Evolutionary conservation across 805 yeast species (phyloP).

Genomic region (Candida boleticola): DNA sequence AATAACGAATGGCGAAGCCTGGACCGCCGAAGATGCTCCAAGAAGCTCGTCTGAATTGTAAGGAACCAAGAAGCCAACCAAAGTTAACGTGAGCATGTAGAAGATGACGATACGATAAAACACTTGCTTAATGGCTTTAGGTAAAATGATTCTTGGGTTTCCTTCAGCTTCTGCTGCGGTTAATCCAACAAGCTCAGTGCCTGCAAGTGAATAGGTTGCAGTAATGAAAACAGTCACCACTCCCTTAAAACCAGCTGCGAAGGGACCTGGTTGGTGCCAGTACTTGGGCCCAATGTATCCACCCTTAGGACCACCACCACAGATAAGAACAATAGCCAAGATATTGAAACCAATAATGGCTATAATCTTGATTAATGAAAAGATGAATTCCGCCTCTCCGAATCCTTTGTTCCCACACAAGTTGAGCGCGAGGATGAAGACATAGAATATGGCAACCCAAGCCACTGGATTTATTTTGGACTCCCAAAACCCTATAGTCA

Average conservation of each 20-base stretch:
- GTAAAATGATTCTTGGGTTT: conserved; percentile 35
- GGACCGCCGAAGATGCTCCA: conserved; percentile 17
- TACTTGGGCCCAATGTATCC: conserved; percentile 49
- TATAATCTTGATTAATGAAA: conserved; percentile 62
- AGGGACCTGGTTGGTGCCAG: conserved; percentile 56
- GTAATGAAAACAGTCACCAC: conserved; percentile 39
- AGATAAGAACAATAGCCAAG: conserved; percentile 41
- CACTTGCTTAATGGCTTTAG: conserved; percentile 41
- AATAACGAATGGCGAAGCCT: conserved; percentile 32
- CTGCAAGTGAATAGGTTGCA: conserved; percentile 42
- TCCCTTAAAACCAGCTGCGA: conserved; percentile 46
- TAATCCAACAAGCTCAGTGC: conserved; percentile 40
- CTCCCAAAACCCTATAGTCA: conserved; percentile 41
- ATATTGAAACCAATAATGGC: conserved; percentile 60
- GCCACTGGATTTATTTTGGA: conserved; percentile 49
- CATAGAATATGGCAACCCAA: conserved; percentile 57
- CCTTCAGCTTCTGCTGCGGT: conserved; percentile 42
- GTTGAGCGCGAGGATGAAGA: conserved; percentile 42
- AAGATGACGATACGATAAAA: conserved; percentile 42
- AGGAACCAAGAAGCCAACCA: conserved; percentile 57
- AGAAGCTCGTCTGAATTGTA: conserved; percentile 29
- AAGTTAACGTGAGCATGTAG: conserved; percentile 43
- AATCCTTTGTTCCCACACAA: conserved; percentile 55
- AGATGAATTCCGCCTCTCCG: conserved; percentile 64
- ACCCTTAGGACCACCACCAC: conserved; percentile 49